These are phyloP conservation scores for Pseudogymnoascus sp. DNA, from an alignment of 2,329 filamentous ascomycete species.

Conservation along the genomic window DNA sequence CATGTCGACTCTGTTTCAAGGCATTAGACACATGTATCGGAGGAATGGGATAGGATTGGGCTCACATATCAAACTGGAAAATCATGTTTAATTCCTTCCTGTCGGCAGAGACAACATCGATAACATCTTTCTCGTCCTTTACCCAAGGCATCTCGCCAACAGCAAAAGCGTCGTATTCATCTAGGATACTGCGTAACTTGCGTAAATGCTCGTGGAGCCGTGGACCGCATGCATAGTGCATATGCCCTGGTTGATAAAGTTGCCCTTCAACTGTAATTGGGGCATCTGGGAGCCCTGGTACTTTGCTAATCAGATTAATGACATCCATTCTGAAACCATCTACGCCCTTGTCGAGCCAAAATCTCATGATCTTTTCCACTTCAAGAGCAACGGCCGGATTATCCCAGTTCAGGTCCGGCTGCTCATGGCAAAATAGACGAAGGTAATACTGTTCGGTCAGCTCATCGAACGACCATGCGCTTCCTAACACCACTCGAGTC, in stretches of 20 bases:
- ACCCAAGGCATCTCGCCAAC: constrained; percentile 42
- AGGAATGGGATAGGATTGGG: constrained; percentile 11
- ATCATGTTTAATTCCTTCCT: constrained; percentile 62
- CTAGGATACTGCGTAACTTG: constrained; percentile 38
- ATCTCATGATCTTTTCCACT: constrained; percentile 61
- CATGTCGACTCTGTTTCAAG: constrained; percentile 36
- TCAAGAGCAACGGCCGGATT: constrained; percentile 55
- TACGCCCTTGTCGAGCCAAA: constrained; percentile 61
- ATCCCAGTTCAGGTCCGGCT: constrained; percentile 75
- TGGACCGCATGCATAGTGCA: constrained; percentile 45
- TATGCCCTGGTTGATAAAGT: constrained; percentile 35
- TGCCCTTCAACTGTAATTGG: constrained; percentile 33
- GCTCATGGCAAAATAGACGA: constrained; percentile 57
- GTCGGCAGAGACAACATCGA: constrained; percentile 46
- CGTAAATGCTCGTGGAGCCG: constrained; percentile 44
- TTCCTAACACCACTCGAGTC: constrained; percentile 13
- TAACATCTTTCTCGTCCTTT: constrained; percentile 39
- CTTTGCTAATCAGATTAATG: constrained; percentile 59
- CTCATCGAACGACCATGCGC: constrained; percentile 48
- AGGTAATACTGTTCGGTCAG: constrained; percentile 45
- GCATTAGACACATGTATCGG: constrained; percentile 8
- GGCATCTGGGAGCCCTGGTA: constrained; percentile 47
- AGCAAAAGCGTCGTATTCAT: constrained; percentile 42
- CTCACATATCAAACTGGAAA: constrained; percentile 60
- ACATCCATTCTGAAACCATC: constrained; percentile 56